Evolutionary conservation across 202 grass and related monocot species (phyloP).

Genomic region (Sporobolus alterniflorus): DNA sequence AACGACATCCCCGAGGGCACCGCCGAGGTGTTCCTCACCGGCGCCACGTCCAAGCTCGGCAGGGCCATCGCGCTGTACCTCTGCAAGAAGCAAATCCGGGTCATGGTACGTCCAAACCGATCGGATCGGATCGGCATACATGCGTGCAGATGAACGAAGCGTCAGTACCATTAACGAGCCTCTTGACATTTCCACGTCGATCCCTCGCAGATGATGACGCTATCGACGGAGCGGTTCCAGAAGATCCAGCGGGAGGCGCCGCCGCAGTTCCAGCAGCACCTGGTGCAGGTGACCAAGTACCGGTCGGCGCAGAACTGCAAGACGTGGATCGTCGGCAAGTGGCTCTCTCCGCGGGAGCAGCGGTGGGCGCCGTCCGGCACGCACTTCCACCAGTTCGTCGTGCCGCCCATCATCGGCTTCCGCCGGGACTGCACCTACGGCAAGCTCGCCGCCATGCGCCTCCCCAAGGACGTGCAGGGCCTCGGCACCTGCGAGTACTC

Average conservation of each 20-base stretch:
- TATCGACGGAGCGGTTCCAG: conserved; percentile 74
- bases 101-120: conserved; percentile 56
- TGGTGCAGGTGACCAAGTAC: conserved; percentile 91
- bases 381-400: conserved; percentile 96
- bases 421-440: conserved; percentile 90
- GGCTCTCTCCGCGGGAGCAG: conserved; percentile 78
- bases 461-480: conserved; percentile 64
- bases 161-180: no score
- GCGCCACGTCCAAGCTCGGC: conserved; percentile 89
- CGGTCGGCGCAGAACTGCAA: conserved; percentile 70
- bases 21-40: conserved; percentile 81
- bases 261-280: conserved; percentile 52
- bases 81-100: conserved; percentile 61
- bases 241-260: conserved; percentile 82
- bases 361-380: conserved; percentile 72
- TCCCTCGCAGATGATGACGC: conserved; percentile 78
- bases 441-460: conserved; percentile 76
- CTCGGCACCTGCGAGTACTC: conserved; percentile 84
- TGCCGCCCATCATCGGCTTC: conserved; percentile 72
- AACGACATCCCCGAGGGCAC: conserved; percentile 67
- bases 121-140: no score
- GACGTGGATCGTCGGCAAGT: conserved; percentile 95
- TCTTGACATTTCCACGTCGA: no score
- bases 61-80: conserved; percentile 83
- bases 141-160: no score